Evolutionary conservation across 164 flowering plant species (phyloP).

Genomic region (Warburgia ugandensis): DNA sequence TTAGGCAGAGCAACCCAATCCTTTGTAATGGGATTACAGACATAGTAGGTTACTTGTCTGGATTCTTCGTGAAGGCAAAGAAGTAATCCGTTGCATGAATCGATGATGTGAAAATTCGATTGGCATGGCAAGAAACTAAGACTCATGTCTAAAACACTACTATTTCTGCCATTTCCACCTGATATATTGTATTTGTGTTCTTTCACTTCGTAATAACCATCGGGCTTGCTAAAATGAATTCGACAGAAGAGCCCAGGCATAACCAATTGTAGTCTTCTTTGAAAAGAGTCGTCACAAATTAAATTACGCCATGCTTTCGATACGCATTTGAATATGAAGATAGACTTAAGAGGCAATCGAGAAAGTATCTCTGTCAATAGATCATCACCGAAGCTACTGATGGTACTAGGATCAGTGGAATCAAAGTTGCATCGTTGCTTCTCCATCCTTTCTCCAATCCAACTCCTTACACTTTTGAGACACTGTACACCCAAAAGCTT

Average conservation of each 20-base stretch:
- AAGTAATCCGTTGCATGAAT: not conserved
- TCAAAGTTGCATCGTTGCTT: no score
- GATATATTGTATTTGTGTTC: no score
- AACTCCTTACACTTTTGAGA: no score
- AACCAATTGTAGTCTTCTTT: not conserved
- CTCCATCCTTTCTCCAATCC: no score
- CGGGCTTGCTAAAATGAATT: not conserved
- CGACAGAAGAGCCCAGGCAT: not conserved
- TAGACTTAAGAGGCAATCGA: not conserved
- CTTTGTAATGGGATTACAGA: constrained; percentile 1
- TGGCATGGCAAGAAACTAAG: not conserved
- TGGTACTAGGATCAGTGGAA: no score
- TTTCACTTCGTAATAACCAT: not conserved
- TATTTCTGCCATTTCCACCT: no score
- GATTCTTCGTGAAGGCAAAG: not conserved
- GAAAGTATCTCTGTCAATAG: not conserved
- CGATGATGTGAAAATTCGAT: not conserved
- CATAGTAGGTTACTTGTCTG: not conserved
- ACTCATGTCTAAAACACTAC: not conserved
- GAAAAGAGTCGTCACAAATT: not conserved
- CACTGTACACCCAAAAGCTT: no score
- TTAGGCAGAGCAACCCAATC: constrained; percentile 1
- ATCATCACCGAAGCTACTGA: not conserved
- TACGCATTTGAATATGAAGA: not conserved
- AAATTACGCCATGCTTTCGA: not conserved